Base-by-base conservation (phyloP, 352 stramenopile species). In the Peronospora destructor region DNA sequence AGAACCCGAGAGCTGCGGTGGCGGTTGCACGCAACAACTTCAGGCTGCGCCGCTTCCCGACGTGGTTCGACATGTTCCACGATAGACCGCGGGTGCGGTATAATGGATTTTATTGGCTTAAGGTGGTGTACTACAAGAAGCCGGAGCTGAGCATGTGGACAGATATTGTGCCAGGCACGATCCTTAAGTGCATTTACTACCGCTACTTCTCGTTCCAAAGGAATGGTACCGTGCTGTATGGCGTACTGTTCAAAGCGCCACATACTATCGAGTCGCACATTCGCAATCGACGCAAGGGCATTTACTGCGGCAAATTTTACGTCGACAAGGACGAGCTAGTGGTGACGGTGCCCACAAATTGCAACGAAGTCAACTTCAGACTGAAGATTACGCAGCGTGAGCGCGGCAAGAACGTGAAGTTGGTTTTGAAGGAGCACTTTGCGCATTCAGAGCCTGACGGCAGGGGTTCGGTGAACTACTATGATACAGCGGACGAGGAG, bases 61-160 rank as follows among this genome's bases (percentile, higher is more conserved):
- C 73, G 43, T 91, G 80, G 80, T 81, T 75, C 34, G 60, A 74
- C 37, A 91, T 91, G 77, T 81, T 91, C 59, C 48, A 73, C 25
- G 59, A 76, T 1, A 52, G 76, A 0, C 80, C 80, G 10, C 80
- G 76, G 9, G 77, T 91, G 59, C 77, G 78, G 26, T 71, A 91
- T 68, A 85, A 86, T 47, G 79, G 80, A 23, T 87, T 88, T 49
- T 91, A 91, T 61, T 83, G 65, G 55, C 73, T 89, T 41, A 75
- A 75, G 40, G 70, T 85, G 11, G 77, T 66, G 51, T 89, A 91
- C 65, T 87, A 88, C 68, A 89, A 91, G 67, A 88, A 85, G 55
- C 77, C 80, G 10, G 77, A 91, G 62, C 61, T 85, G 49, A 91
- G 84, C 59, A 88, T 91, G 78, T 91, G 76, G 77, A 82, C 62